phyloP scores from a whole-genome alignment of 2,329 filamentous ascomycete species.

The Colletotrichum graminicola region DNA sequence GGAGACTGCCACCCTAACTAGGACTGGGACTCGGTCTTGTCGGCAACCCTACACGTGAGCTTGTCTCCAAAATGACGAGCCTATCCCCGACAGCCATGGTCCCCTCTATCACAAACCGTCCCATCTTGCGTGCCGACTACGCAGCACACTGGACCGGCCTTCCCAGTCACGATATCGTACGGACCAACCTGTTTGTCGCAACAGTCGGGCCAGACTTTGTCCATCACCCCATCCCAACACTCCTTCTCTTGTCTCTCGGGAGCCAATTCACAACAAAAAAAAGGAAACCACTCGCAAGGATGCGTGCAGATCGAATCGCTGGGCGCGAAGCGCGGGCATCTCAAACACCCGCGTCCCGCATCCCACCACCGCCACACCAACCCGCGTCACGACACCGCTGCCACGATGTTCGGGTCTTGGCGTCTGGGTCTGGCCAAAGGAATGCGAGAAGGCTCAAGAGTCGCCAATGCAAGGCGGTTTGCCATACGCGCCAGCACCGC shows the following conservation, averaged over 20 bases:
- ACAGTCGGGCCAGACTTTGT: conserved; percentile 23
- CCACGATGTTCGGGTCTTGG: conserved; percentile 34
- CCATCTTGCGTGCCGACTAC: conserved; percentile 29
- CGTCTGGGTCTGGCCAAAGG: conserved; percentile 8
- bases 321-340: conserved; percentile 37
- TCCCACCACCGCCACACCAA: conserved; percentile 20
- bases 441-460: conserved; percentile 9
- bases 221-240: conserved; percentile 9
- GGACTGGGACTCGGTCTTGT: conserved; percentile 34
- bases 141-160: conserved; percentile 20
- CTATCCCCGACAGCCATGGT: conserved; percentile 27
- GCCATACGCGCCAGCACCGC: conserved; percentile 7
- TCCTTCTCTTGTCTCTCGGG: conserved; percentile 7
- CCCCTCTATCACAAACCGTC: conserved; percentile 33
- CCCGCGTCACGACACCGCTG: conserved; percentile 23
- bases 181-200: conserved; percentile 26
- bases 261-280: conserved; percentile 7
- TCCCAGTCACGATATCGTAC: conserved; percentile 30
- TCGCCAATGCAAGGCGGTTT: conserved; percentile 21
- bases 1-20: conserved; percentile 25
- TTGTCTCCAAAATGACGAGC: conserved; percentile 36
- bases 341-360: conserved; percentile 34
- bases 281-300: conserved; percentile 16
- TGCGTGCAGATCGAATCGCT: conserved; percentile 35
- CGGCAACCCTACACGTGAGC: conserved; percentile 40